Percentiles rank a stretch among this genome's conserved stretches.
Evolutionary conservation across 208 protist species (phyloP).

Genomic region (Naegleria lovaniensis): DNA sequence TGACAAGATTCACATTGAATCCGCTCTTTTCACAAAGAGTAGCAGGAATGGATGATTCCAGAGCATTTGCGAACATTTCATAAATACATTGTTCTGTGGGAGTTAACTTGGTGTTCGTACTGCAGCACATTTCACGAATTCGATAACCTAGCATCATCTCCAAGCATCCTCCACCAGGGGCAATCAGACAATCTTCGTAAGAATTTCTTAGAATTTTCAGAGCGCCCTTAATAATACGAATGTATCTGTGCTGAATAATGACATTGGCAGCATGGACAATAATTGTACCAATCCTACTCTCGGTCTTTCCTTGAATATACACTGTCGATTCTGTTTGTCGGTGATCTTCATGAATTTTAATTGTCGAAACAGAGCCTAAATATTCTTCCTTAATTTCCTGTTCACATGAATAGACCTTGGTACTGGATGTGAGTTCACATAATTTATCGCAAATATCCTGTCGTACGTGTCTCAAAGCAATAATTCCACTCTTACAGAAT

Average conservation of each 20-base stretch:
- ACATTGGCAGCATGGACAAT: neutral
- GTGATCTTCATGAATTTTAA: neutral
- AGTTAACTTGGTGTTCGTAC: neutral
- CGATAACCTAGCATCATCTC: neutral
- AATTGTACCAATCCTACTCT: neutral
- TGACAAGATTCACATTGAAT: neutral
- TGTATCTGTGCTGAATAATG: neutral
- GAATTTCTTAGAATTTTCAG: neutral
- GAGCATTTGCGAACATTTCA: neutral
- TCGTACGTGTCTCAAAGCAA: slow-evolving; percentile 7
- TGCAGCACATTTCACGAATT: neutral
- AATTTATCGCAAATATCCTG: neutral
- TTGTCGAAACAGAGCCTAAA: neutral
- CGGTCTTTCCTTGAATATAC: neutral
- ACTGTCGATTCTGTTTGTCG: neutral
- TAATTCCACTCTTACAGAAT: neutral
- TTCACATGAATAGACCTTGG: neutral
- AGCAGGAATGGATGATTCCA: neutral
- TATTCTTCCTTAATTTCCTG: neutral
- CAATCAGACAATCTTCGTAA: slow-evolving; percentile 24
- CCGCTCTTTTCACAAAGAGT: neutral
- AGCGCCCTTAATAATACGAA: neutral
- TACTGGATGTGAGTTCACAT: neutral
- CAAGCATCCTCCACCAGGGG: neutral
- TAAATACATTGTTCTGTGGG: neutral